Percentiles rank a stretch among this genome's conserved stretches.
Conservation (phyloP, 352 stramenopile species). For the Phytophthora podocarpi region DNA sequence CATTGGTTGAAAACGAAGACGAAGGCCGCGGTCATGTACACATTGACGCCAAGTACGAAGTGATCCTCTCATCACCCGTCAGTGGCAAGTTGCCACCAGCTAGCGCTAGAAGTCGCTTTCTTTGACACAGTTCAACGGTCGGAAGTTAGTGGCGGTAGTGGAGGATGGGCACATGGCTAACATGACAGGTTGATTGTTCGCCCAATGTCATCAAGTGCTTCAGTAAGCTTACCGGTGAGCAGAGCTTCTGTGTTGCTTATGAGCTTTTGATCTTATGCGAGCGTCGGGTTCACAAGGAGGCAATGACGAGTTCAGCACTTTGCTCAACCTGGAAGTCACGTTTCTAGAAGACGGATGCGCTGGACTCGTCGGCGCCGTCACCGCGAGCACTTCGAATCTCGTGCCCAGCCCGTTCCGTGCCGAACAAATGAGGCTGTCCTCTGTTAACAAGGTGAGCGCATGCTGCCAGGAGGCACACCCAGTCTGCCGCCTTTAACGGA, state of each 20-base stretch:
- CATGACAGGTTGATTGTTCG: conserved; percentile 3
- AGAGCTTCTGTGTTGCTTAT: too few relatives aligned
- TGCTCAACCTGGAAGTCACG: not conserved
- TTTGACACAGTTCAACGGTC: conserved; percentile 2
- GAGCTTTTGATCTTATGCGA: conserved; percentile 6
- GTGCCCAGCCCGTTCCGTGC: conserved; percentile 2
- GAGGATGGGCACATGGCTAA: conserved; percentile 16
- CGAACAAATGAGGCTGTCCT: conserved; percentile 22
- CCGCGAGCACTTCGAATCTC: conserved; percentile 24
- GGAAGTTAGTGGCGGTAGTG: conserved; percentile 14
- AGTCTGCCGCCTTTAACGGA: not conserved
- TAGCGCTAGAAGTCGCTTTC: not conserved
- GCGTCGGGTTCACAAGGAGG: not conserved
- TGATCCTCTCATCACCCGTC: not conserved
- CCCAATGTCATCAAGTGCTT: conserved; percentile 13
- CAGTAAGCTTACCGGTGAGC: too few relatives aligned
- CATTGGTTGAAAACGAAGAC: conserved; percentile 26
- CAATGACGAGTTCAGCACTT: conserved; percentile 1
- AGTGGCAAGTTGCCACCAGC: conserved; percentile 7
- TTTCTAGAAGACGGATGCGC: not conserved
- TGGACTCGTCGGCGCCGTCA: not conserved
- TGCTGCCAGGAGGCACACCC: not conserved
- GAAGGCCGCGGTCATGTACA: conserved; percentile 17
- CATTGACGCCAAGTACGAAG: conserved; percentile 1
- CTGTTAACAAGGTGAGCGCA: conserved; percentile 1